Evolutionary conservation across 768 basidiomycete genomes (phyloP).

Genomic region (Tylopilus vinaceipallidus): DNA sequence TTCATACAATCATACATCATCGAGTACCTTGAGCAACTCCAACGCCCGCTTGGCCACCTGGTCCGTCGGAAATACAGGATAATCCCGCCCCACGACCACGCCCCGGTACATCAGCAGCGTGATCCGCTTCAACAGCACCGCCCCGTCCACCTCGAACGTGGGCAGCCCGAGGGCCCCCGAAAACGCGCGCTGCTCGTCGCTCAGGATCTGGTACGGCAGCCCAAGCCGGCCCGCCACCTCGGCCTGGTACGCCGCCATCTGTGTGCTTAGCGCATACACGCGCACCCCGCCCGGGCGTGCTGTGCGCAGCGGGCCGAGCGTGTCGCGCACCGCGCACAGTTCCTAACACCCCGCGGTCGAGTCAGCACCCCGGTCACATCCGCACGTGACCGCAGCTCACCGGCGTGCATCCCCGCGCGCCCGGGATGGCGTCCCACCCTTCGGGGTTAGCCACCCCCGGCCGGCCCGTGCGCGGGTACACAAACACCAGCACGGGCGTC

Average conservation of each 20-base stretch:
- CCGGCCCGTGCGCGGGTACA: slow-evolving; percentile 21
- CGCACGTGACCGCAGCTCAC: slow-evolving; percentile 4
- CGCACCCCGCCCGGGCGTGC: background rate
- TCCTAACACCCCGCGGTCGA: slow-evolving; percentile 18
- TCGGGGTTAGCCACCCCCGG: slow-evolving; percentile 11
- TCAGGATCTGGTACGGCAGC: slow-evolving; percentile 22
- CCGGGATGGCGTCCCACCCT: slow-evolving; percentile 25
- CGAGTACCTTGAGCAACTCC: background rate
- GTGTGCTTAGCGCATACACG: slow-evolving; percentile 24
- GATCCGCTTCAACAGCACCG: slow-evolving; percentile 21
- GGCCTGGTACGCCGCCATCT: slow-evolving; percentile 15
- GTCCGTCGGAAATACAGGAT: slow-evolving; percentile 25
- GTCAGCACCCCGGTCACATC: background rate
- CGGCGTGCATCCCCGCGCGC: slow-evolving; percentile 25
- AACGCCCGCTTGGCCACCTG: slow-evolving; percentile 13
- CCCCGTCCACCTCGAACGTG: slow-evolving; percentile 17
- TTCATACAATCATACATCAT: too few relatives aligned
- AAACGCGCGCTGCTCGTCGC: slow-evolving; percentile 12
- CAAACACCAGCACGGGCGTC: slow-evolving; percentile 21
- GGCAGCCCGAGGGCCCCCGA: slow-evolving; percentile 14
- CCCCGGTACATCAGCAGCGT: slow-evolving; percentile 16
- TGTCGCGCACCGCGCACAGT: slow-evolving; percentile 17
- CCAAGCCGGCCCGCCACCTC: slow-evolving; percentile 16
- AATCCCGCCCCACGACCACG: slow-evolving; percentile 13
- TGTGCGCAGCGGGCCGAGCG: slow-evolving; percentile 2